These are phyloP conservation scores for Aspergillus novofumigatus DNA, from an alignment of 2,329 filamentous ascomycete species.

Conservation along the genomic window DNA sequence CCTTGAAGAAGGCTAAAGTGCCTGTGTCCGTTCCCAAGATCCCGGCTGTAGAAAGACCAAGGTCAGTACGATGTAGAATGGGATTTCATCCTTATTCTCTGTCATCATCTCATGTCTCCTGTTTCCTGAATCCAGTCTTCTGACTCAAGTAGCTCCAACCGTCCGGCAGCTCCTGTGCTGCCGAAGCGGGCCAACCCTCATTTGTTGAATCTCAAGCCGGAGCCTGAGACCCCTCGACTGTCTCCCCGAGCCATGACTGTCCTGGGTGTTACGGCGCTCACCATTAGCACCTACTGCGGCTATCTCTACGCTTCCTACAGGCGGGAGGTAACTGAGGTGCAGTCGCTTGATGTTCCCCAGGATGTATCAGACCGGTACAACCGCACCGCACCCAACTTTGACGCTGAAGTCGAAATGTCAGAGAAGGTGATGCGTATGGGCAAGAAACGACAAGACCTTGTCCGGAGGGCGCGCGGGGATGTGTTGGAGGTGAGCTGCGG, in stretches of 20 bases:
- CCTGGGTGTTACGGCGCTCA: constrained; percentile 36
- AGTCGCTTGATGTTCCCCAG: constrained; percentile 30
- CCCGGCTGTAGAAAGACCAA: constrained; percentile 10
- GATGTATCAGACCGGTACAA: constrained; percentile 48
- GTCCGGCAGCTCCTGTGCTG: constrained; percentile 11
- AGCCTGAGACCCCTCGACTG: constrained; percentile 15
- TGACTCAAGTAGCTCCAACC: constrained; percentile 8
- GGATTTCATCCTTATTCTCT: neutral
- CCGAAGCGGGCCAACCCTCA: constrained; percentile 23
- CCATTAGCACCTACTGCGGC: constrained; percentile 41
- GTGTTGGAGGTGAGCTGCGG: constrained; percentile 49
- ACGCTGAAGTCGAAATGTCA: constrained; percentile 43
- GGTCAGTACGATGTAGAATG: constrained; percentile 13
- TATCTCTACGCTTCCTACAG: constrained; percentile 43
- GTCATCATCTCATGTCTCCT: neutral
- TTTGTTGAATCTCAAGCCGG: constrained; percentile 19
- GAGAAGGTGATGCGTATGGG: constrained; percentile 43
- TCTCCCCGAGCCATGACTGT: constrained; percentile 34
- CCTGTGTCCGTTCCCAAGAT: constrained; percentile 14
- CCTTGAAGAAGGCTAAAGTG: constrained; percentile 20
- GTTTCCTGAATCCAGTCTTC: constrained; percentile 1
- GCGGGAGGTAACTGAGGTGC: constrained; percentile 30
- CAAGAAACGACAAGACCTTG: constrained; percentile 38
- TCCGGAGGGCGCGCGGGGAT: constrained; percentile 41
- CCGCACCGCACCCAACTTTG: constrained; percentile 39